Evolutionary conservation across 768 basidiomycete species (phyloP).

Genomic region (Boletus subparvulus): DNA sequence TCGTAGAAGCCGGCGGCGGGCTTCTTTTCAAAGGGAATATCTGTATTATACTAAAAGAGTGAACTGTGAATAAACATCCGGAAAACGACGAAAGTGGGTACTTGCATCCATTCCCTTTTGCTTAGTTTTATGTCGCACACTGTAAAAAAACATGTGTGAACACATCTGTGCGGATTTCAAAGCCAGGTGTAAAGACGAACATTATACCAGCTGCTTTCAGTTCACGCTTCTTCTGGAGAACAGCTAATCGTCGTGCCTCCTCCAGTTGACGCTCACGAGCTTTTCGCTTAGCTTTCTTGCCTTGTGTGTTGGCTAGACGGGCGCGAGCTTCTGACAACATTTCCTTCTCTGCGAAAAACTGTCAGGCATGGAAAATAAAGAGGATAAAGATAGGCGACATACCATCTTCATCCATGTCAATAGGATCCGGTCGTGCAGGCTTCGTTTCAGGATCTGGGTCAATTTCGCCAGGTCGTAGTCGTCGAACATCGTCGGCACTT

Average conservation of each 20-base stretch:
- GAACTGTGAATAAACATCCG: background rate
- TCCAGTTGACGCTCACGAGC: slow-evolving; percentile 96
- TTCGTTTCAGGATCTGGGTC: slow-evolving; percentile 99
- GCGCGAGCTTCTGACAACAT: slow-evolving; percentile 99
- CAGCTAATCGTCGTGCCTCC: slow-evolving; percentile 90
- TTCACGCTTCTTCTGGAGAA: slow-evolving; percentile 96
- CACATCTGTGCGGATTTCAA: background rate
- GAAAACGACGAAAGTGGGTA: slow-evolving; percentile 3
- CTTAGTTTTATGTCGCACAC: slow-evolving; percentile 92
- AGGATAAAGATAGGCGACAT: slow-evolving; percentile 21
- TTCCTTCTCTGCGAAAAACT: slow-evolving; percentile 76
- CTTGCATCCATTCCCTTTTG: slow-evolving; percentile 96
- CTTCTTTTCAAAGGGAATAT: slow-evolving; percentile 98
- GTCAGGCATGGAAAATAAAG: background rate
- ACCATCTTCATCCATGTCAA: slow-evolving; percentile 99
- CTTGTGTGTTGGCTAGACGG: slow-evolving; percentile 96
- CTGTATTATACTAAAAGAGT: slow-evolving; percentile 80
- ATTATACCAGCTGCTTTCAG: slow-evolving; percentile 98
- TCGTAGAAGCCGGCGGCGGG: slow-evolving; percentile 96
- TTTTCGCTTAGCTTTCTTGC: slow-evolving; percentile 99
- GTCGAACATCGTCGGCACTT: slow-evolving; percentile 88
- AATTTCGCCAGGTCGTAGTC: slow-evolving; percentile 92
- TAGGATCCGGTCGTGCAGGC: slow-evolving; percentile 96
- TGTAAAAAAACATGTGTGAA: slow-evolving; percentile 28
- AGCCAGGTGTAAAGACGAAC: slow-evolving; percentile 42